Conservation (phyloP, 495 filamentous ascomycete species). For the Penicillium samsonianum region DNA sequence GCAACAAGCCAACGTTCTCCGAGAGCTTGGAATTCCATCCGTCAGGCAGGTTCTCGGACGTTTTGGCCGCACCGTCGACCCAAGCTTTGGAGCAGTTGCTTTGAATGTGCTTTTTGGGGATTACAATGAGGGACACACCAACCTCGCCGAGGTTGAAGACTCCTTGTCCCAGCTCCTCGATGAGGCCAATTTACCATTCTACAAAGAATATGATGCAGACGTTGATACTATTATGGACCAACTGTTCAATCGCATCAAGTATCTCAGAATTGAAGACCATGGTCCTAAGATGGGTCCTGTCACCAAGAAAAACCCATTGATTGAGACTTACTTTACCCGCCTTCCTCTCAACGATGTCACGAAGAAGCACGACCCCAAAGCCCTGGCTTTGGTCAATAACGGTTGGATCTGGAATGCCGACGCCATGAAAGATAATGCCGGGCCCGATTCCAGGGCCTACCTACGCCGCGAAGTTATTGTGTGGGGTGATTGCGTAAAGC, state of each 20-base stretch:
- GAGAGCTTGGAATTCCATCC: conserved; percentile 63
- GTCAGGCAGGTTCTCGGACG: conserved; percentile 75
- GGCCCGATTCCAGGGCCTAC: conserved; percentile 84
- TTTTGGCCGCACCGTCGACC: conserved; percentile 68
- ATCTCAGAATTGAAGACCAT: conserved; percentile 84
- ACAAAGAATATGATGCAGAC: conserved; percentile 87
- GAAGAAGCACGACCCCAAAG: conserved; percentile 70
- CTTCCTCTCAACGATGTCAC: conserved; percentile 80
- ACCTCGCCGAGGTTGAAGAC: conserved; percentile 42
- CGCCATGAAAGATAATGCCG: conserved; percentile 90
- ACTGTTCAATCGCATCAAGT: conserved; percentile 90
- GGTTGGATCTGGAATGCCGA: conserved; percentile 99
- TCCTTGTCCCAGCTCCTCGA: conserved; percentile 67
- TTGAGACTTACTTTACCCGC: conserved; percentile 94
- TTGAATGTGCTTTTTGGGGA: conserved; percentile 69
- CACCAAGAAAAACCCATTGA: conserved; percentile 72
- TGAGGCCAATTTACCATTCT: conserved; percentile 82
- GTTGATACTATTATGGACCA: conserved; percentile 82
- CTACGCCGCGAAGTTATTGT: conserved; percentile 93
- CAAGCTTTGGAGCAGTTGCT: conserved; percentile 66
- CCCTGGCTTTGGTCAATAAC: conserved; percentile 88
- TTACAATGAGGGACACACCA: conserved; percentile 52
- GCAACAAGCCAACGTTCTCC: conserved; percentile 62
- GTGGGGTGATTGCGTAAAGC: conserved; percentile 98
- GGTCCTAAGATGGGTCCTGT: conserved; percentile 87